Evolutionary conservation across 2,329 filamentous ascomycete genomes (phyloP).

Genomic region (Fusarium guadeloupense): DNA sequence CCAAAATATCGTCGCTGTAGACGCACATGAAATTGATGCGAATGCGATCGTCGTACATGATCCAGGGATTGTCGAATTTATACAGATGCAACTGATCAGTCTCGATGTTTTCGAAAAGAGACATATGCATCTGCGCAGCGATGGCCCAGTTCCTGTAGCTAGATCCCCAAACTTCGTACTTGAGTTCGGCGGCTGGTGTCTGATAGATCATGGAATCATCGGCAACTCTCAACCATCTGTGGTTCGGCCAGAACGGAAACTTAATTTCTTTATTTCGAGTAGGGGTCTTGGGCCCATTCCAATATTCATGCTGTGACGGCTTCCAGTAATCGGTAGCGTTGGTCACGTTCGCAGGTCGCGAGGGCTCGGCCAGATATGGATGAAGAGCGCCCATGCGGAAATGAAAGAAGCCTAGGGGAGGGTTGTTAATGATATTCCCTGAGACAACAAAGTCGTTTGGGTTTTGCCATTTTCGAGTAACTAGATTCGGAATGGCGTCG

Average conservation of each 20-base stretch:
- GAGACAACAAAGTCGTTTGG: constrained; percentile 29
- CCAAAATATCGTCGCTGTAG: constrained; percentile 26
- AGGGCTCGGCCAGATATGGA: constrained; percentile 26
- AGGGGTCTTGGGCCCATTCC: constrained; percentile 18
- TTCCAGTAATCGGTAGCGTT: constrained; percentile 25
- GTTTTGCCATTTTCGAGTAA: constrained; percentile 21
- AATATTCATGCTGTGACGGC: constrained; percentile 18
- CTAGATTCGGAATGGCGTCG: constrained; percentile 24
- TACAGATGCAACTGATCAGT: constrained; percentile 27
- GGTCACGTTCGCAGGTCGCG: neutral
- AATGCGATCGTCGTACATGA: constrained; percentile 29
- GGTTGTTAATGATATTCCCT: constrained; percentile 35
- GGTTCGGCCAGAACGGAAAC: neutral
- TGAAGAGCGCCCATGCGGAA: constrained; percentile 32
- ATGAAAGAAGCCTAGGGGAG: constrained; percentile 33
- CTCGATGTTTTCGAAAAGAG: constrained; percentile 33
- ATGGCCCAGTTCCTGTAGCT: constrained; percentile 34
- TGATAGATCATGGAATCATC: constrained; percentile 17
- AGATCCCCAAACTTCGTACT: constrained; percentile 24
- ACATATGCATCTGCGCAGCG: constrained; percentile 33
- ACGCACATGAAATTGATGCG: constrained; percentile 36
- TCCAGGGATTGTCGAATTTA: constrained; percentile 28
- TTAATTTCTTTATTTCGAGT: constrained; percentile 14
- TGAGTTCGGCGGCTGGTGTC: constrained; percentile 21
- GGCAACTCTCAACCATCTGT: constrained; percentile 26